Evolutionary conservation across 495 filamentous ascomycete genomes (phyloP), one percentile per base, ranked within the genome.

Genomic region (Paragyromitra xinjiangensis): DNA sequence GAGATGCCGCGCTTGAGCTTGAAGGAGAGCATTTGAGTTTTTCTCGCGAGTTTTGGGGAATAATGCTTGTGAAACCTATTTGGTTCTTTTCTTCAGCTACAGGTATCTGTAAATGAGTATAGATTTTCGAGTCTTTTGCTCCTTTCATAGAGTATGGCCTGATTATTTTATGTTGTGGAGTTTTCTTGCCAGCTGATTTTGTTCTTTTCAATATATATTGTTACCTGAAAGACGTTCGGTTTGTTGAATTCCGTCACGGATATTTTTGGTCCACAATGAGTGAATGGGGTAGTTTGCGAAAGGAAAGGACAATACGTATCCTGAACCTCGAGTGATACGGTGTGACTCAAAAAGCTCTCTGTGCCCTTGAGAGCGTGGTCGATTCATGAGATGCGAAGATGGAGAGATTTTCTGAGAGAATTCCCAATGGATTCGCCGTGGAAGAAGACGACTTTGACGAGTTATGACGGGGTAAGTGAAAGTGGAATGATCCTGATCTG

Each of bases 1-100:
- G 69, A 66, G 61, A 65, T 73, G 61, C 73, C 68, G 12, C 51
- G 59, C 22, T 59, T 77, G 59, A 77, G 69, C 45, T 61, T 77
- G 61, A 66, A 66, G 29, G 69, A 61, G 22, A 53, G 12, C 34
- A 42, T 51, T 19, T 73, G 73, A 22, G 11, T 34, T 58, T 26
- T 64, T 26, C 37, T 65, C 26, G 19, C 26, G 45, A 7, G 26
- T 34, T n/a, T 53, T 12, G 24, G 26, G 39, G 34, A 45, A 44
- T 61, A 71, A 39, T 51, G 16, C 5, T 70, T 61, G 16, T 12
- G 9, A 14, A 14, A 12, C 45, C 11, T 34, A 22, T 37, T n/a
- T 8, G 29, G 8, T 40, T 37, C 3, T 6, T 55, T 66, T 19
- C 19, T 62, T 39, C 44, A 26, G 56, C 29, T 50, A 50, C 40